Base-by-base conservation (phyloP, 1,284 basidiomycete genomes). In the Malassezia dermatis region DNA sequence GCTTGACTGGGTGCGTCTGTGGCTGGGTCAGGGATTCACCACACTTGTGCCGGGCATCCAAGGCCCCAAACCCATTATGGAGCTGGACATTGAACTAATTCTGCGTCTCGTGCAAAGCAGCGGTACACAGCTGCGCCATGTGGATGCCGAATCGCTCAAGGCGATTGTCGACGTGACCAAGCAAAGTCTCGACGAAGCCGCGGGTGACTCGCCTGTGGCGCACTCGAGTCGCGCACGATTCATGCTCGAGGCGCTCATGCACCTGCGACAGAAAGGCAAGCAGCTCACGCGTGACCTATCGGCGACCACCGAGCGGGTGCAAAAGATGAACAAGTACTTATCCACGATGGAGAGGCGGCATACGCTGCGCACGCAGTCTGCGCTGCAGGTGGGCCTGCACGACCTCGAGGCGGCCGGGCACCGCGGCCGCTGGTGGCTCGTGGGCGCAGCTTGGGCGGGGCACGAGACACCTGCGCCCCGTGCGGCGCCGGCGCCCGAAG, bases 351-450 rank as follows among this genome's bases (percentile, higher is more conserved):
- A 48, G 23, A 65, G 61, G 47, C 64, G 63, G 51, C 67, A 61
- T 12, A 65, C 62, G 4, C 42, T 73, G n/a, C 49, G 60, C 15
- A 40, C 56, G 17, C 56, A 67, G 46, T 62, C 69, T n/a, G 56
- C 64, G 7, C 40, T 73, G 8, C 59, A 69, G 0, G 62, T 74
- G 17, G 61, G 60, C 30, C 48, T 96, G 19, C 78, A 81, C n/a
- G 93, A 98, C 75, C 79, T 98, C 10, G 84, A 83, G 56, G 82
- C 84, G 1, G 86, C 89, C 0, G 84, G 88, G 53, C 86, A 81
- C 27, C 87, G 84, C 67, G 94, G 94, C 2, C 94, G 93, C 77
- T 98, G 94, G 94, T 98, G 94, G 94, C 80, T 96, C 1, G 88
- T 96, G 32, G 94, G 93, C 24, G 89, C 93, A 0, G 93, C 88